phyloP scores from a whole-genome alignment of 2,329 filamentous ascomycete species.

The Cordyceps javanica region DNA sequence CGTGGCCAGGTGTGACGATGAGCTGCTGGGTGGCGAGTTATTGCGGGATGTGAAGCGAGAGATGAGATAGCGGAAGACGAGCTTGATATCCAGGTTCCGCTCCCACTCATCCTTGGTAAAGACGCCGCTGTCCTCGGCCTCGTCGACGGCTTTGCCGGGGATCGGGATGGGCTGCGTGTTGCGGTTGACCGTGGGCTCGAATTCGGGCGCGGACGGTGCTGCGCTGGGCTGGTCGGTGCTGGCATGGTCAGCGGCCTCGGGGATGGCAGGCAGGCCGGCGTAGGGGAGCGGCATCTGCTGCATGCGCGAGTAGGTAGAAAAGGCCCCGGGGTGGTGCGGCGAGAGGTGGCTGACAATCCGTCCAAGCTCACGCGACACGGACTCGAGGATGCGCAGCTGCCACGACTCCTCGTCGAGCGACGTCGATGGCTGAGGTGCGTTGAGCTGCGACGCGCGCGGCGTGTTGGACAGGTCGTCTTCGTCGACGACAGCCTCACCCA shows the following conservation, averaged over 20 bases:
- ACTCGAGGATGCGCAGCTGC: slow-evolving; percentile 74
- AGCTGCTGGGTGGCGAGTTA: slow-evolving; percentile 26
- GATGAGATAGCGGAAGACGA: slow-evolving; percentile 83
- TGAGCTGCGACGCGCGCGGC: slow-evolving; percentile 36
- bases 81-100: slow-evolving; percentile 79
- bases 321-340: slow-evolving; percentile 75
- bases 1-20: slow-evolving; percentile 34
- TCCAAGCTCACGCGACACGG: slow-evolving; percentile 81
- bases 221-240: slow-evolving; percentile 1
- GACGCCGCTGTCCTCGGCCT: slow-evolving; percentile 21
- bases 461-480: slow-evolving; percentile 42
- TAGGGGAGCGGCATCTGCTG: slow-evolving; percentile 65
- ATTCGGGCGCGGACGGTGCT: slow-evolving; percentile 30
- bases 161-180: slow-evolving; percentile 31
- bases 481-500: slow-evolving; percentile 66
- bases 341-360: slow-evolving; percentile 76
- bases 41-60: slow-evolving; percentile 60
- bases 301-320: slow-evolving; percentile 69
- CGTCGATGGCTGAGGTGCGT: slow-evolving; percentile 24
- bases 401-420: slow-evolving; percentile 44
- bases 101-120: slow-evolving; percentile 85
- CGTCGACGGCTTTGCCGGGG: slow-evolving; percentile 21
- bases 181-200: slow-evolving; percentile 41
- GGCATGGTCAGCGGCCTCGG: slow-evolving; percentile 40
- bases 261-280: slow-evolving; percentile 65